phyloP scores from a whole-genome alignment of 345 rosid genomes.

The Rhodamnia argentea region DNA sequence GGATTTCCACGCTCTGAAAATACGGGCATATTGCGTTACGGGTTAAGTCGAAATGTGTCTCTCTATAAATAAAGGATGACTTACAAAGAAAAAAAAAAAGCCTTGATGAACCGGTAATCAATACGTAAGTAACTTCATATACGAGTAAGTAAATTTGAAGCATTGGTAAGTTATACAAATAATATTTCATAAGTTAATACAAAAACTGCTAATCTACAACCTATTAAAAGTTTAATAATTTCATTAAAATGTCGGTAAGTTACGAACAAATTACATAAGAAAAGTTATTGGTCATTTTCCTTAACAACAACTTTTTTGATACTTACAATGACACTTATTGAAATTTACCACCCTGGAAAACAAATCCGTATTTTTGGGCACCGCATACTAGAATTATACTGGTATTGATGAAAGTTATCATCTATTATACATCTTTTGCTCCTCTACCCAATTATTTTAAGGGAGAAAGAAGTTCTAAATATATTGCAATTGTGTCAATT shows the following conservation, averaged over 20 bases:
- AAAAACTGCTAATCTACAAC: background rate
- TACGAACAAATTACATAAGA: background rate
- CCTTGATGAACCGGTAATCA: too few species aligned
- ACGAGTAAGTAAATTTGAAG: background rate
- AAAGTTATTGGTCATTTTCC: background rate
- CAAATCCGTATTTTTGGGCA: background rate
- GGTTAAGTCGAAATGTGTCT: too few species aligned
- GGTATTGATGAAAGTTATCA: background rate
- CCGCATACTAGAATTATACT: background rate
- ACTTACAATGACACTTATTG: background rate
- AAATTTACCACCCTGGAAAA: background rate
- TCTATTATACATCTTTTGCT: background rate
- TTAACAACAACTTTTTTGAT: background rate
- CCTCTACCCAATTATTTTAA: background rate
- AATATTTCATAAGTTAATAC: background rate
- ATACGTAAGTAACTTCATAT: background rate
- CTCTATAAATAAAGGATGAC: too few species aligned
- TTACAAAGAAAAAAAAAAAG: too few species aligned
- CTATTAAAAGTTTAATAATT: background rate
- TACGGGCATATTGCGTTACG: background rate
- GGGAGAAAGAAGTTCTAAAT: too few species aligned
- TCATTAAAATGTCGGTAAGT: background rate
- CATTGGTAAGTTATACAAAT: accelerated
- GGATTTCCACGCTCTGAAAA: too few species aligned
- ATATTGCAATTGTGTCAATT: too few species aligned